Conservation (phyloP, 768 basidiomycete genomes). For the Tubosaeta sp. region DNA sequence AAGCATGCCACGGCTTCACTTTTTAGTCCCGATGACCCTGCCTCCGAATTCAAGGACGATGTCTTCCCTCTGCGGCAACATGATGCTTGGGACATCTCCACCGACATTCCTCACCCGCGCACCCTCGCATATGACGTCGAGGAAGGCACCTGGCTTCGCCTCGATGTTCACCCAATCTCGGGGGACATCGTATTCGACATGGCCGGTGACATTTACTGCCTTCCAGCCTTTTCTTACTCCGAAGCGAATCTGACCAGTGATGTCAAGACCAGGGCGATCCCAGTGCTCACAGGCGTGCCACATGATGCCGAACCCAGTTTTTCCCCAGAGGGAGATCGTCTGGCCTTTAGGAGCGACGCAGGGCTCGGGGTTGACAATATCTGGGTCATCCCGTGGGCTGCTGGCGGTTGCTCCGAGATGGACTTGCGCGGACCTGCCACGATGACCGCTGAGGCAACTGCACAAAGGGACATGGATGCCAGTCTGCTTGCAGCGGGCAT, state of each 20-base stretch:
- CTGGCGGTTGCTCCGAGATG: constrained; percentile 55
- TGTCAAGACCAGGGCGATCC: constrained; percentile 43
- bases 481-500: constrained; percentile 45
- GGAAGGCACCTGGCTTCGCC: constrained; percentile 72
- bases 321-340: constrained; percentile 56
- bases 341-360: constrained; percentile 73
- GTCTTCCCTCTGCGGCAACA: constrained; percentile 59
- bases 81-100: constrained; percentile 67
- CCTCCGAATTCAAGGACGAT: constrained; percentile 46
- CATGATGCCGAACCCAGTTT: constrained; percentile 72
- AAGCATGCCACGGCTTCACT: constrained; percentile 6
- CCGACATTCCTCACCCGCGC: constrained; percentile 69
- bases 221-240: constrained; percentile 43
- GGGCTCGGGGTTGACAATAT: constrained; percentile 72
- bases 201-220: constrained; percentile 70
- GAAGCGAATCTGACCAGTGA: constrained; percentile 23
- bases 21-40: constrained; percentile 29
- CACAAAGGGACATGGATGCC: constrained; percentile 40
- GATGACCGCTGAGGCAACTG: constrained; percentile 35
- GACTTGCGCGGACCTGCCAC: constrained; percentile 39
- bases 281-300: constrained; percentile 60
- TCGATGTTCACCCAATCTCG: constrained; percentile 65
- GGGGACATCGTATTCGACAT: constrained; percentile 76
- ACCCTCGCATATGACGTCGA: constrained; percentile 60
- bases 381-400: constrained; percentile 60